phyloP scores from a whole-genome alignment of 2,329 filamentous ascomycete species.

The Trichoderma asperellum region DNA sequence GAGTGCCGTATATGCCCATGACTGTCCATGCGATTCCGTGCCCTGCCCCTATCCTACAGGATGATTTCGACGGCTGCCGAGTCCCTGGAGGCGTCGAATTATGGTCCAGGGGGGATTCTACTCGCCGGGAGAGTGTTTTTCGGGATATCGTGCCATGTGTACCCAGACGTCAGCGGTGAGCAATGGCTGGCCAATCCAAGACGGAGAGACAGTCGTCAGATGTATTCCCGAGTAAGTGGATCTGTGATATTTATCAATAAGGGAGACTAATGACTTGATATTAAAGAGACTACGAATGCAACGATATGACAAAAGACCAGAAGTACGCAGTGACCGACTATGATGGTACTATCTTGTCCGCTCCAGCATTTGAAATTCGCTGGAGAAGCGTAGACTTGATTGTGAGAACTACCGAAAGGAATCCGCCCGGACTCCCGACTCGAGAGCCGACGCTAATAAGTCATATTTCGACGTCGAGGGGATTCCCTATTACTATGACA shows the following conservation, averaged over 20 bases:
- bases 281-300: constrained; percentile 34
- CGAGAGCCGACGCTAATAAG: neutral
- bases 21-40: constrained; percentile 34
- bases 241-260: too few species aligned
- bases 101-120: constrained; percentile 38
- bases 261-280: neutral
- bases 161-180: constrained; percentile 32
- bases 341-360: constrained; percentile 34
- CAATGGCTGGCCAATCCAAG: constrained; percentile 32
- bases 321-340: constrained; percentile 34
- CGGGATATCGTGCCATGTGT: constrained; percentile 37
- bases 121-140: constrained; percentile 40
- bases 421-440: constrained; percentile 6
- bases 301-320: constrained; percentile 32
- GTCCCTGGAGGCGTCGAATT: constrained; percentile 35
- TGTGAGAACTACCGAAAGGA: neutral
- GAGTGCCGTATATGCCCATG: constrained; percentile 35
- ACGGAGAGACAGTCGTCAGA: constrained; percentile 37
- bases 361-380: constrained; percentile 40
- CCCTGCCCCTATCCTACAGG: constrained; percentile 32
- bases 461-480: neutral
- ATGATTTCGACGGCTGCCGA: constrained; percentile 33
- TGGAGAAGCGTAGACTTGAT: constrained; percentile 35
- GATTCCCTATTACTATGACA: neutral
- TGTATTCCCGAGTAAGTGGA: constrained; percentile 36